phyloP scores from a whole-genome alignment of 148 eudicot genomes.

The Heliosperma pusillum region DNA sequence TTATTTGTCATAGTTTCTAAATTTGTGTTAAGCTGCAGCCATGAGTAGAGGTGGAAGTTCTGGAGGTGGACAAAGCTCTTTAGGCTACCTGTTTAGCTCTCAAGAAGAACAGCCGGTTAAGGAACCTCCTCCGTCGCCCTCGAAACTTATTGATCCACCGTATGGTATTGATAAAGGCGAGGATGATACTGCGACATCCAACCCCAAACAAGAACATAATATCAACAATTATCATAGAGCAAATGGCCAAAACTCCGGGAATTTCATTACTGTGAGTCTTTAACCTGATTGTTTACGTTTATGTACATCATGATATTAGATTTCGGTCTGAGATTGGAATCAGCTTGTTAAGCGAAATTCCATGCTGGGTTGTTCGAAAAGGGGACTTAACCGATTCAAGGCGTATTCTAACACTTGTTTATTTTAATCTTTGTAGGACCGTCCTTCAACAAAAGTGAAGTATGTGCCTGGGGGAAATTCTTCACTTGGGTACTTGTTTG shows the following conservation, averaged over 20 bases:
- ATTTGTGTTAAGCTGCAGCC: not conserved
- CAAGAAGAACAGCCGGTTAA: conserved; percentile 25
- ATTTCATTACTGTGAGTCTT: conserved; percentile 55
- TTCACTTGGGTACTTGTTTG: conserved; percentile 77
- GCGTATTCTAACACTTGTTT: not conserved
- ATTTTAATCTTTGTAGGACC: conserved; percentile 35
- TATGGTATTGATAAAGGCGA: conserved; percentile 45
- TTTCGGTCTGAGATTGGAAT: not conserved
- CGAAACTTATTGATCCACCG: conserved; percentile 41
- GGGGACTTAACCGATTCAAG: too few species aligned
- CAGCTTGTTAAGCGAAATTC: too few species aligned
- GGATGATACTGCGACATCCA: conserved; percentile 21
- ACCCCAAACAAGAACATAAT: conserved; percentile 16
- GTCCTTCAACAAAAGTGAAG: conserved; percentile 70
- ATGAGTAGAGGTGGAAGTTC: conserved; percentile 72
- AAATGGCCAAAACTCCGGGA: conserved; percentile 52
- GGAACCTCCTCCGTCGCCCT: conserved; percentile 34
- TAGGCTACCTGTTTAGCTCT: conserved; percentile 69
- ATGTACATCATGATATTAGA: not conserved
- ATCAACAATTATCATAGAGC: conserved; percentile 33
- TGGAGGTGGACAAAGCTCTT: conserved; percentile 79
- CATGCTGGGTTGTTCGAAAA: too few species aligned
- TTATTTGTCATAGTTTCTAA: not conserved
- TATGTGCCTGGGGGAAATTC: conserved; percentile 83
- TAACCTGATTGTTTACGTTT: not conserved